A percentile compares a stretch with the other conserved stretches of the same genome.
Evolutionary conservation across 2,329 filamentous ascomycete species (phyloP).

Genomic region (Lachnellula cervina): DNA sequence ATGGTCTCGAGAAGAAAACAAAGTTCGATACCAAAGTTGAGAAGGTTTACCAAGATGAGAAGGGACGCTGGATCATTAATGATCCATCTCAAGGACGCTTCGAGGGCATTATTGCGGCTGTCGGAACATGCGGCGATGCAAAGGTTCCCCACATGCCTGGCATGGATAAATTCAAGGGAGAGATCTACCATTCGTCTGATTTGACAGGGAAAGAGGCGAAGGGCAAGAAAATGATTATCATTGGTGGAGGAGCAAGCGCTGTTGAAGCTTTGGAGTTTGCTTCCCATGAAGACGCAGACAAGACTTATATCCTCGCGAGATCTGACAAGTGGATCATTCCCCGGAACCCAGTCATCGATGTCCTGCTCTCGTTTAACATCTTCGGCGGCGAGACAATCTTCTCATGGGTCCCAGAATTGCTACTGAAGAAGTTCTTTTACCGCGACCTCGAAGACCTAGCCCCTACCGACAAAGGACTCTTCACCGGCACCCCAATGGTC

Average conservation of each 20-base stretch:
- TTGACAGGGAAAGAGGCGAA: conserved; percentile 68
- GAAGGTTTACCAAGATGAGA: conserved; percentile 62
- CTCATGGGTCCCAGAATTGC: conserved; percentile 71
- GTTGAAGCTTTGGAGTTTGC: conserved; percentile 82
- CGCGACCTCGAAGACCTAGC: conserved; percentile 71
- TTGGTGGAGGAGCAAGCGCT: conserved; percentile 76
- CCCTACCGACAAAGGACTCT: conserved; percentile 67
- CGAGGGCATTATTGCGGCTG: conserved; percentile 71
- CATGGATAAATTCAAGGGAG: conserved; percentile 67
- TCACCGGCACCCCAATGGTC: conserved; percentile 81
- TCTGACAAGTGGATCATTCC: conserved; percentile 88
- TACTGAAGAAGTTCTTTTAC: conserved; percentile 77
- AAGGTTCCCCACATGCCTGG: conserved; percentile 67
- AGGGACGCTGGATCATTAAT: conserved; percentile 75
- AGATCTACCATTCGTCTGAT: conserved; percentile 70
- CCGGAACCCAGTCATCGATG: conserved; percentile 69
- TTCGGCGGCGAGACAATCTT: conserved; percentile 72
- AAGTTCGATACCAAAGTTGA: conserved; percentile 66
- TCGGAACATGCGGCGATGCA: conserved; percentile 75
- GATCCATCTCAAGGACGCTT: conserved; percentile 65
- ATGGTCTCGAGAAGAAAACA: conserved; percentile 66
- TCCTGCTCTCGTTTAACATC: conserved; percentile 70
- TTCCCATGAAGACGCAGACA: conserved; percentile 57
- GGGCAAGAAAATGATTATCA: conserved; percentile 69
- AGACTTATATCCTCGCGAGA: conserved; percentile 68